A percentile compares a stretch with the other conserved stretches of the same genome.
Evolutionary conservation across 2,329 filamentous ascomycete species (phyloP).

Genomic region (Aspergillus sojae): DNA sequence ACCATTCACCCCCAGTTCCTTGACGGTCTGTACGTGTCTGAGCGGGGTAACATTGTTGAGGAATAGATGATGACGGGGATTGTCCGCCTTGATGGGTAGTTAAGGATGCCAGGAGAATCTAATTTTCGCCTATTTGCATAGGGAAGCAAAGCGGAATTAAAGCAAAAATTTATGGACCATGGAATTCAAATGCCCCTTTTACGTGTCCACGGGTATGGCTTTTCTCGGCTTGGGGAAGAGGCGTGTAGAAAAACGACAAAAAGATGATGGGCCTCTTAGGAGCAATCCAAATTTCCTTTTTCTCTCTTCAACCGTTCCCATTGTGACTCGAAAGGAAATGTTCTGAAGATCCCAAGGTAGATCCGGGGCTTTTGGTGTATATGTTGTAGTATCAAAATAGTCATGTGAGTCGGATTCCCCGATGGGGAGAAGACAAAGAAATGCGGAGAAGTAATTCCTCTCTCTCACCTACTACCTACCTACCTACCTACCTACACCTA

Average conservation of each 20-base stretch:
- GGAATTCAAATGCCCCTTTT: conserved; percentile 28
- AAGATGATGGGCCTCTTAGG: conserved; percentile 18
- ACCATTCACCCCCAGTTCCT: conserved; percentile 69
- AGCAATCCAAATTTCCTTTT: conserved; percentile 23
- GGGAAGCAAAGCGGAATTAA: conserved; percentile 42
- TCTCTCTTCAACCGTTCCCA: conserved; percentile 9
- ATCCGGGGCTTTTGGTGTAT: not conserved
- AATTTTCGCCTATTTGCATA: conserved; percentile 45
- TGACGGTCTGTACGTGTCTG: conserved; percentile 99
- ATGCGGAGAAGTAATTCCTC: not conserved
- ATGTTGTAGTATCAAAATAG: not conserved
- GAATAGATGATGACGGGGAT: conserved; percentile 43
- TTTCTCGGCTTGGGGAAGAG: conserved; percentile 29
- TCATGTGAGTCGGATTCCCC: not conserved
- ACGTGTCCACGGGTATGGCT: conserved; percentile 30
- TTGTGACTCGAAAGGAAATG: not conserved
- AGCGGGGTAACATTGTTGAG: conserved; percentile 92
- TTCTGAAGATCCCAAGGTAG: not conserved
- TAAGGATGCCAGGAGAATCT: conserved; percentile 41
- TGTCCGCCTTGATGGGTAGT: conserved; percentile 36
- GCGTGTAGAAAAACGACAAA: conserved; percentile 31
- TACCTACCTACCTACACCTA: not conserved
- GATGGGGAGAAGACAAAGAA: too few relatives aligned
- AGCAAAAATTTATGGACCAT: conserved; percentile 37
- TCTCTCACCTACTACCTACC: not conserved